Conservation (phyloP, 352 stramenopile genomes). For the Pythium insidiosum region DNA sequence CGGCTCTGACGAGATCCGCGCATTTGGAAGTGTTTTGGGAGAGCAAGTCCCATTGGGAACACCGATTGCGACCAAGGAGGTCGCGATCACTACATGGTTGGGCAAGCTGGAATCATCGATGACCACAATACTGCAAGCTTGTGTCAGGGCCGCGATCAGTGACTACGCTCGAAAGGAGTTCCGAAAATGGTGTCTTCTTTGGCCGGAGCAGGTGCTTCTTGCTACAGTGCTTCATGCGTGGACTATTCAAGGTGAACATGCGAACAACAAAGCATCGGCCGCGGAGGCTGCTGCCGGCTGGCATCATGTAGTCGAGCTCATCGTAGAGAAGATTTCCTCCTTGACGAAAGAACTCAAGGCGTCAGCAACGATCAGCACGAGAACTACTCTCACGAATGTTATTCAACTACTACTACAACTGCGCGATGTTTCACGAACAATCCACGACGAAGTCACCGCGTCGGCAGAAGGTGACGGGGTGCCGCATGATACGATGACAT, state of each 20-base stretch:
- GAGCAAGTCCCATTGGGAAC: slow-evolving; percentile 52
- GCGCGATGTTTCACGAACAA: slow-evolving; percentile 31
- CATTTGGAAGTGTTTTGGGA: slow-evolving; percentile 34
- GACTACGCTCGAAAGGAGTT: slow-evolving; percentile 74
- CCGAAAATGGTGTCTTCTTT: slow-evolving; percentile 73
- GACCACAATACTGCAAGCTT: slow-evolving; percentile 60
- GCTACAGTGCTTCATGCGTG: slow-evolving; percentile 42
- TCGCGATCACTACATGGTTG: slow-evolving; percentile 38
- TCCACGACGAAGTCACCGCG: slow-evolving; percentile 19
- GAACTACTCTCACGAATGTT: slow-evolving; percentile 31
- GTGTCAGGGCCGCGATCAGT: slow-evolving; percentile 42
- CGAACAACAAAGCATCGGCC: slow-evolving; percentile 16
- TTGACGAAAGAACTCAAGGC: slow-evolving; percentile 50
- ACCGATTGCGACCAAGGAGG: slow-evolving; percentile 32
- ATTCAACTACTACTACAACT: slow-evolving; percentile 42
- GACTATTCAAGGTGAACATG: slow-evolving; percentile 49
- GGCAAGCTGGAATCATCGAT: slow-evolving; percentile 52
- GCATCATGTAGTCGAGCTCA: slow-evolving; percentile 15
- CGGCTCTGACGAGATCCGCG: slow-evolving; percentile 37
- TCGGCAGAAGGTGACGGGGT: not conserved
- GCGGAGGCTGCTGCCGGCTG: slow-evolving; percentile 26
- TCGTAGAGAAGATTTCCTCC: slow-evolving; percentile 24
- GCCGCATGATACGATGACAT: slow-evolving; percentile 22
- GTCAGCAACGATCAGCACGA: slow-evolving; percentile 20
- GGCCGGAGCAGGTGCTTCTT: slow-evolving; percentile 68